phyloP scores from a whole-genome alignment of 345 rosid genomes.

The Pistacia atlantica region DNA sequence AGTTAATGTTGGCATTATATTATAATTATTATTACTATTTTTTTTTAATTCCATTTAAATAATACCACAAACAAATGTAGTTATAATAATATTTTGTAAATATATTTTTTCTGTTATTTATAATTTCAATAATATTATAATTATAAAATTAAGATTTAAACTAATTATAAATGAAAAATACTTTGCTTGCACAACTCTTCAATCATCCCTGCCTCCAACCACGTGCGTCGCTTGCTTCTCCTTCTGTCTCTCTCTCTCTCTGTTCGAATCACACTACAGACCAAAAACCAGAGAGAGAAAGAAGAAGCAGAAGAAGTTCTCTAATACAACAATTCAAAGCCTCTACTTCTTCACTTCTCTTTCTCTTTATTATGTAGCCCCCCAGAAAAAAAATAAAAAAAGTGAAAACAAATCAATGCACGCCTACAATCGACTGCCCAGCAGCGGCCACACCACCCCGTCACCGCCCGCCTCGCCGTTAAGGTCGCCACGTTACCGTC shows the following conservation, averaged over 20 bases:
- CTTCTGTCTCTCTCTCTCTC: conserved; percentile 10
- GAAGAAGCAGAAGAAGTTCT: background rate
- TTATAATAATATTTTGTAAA: too few relatives aligned
- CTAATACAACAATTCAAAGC: background rate
- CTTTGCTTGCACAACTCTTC: background rate
- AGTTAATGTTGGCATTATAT: too few relatives aligned
- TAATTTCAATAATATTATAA: too few relatives aligned
- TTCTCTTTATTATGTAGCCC: background rate
- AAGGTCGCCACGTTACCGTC: conserved; percentile 88
- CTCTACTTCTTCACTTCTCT: background rate
- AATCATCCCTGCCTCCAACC: background rate
- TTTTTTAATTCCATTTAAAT: too few relatives aligned
- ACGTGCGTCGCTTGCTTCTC: conserved; percentile 16
- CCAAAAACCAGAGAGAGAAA: conserved; percentile 4
- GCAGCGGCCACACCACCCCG: conserved; percentile 95
- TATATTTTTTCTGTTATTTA: too few relatives aligned
- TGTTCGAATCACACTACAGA: conserved; percentile 18
- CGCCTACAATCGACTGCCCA: conserved; percentile 71
- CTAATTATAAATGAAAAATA: background rate
- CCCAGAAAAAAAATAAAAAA: background rate
- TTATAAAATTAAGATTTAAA: too few relatives aligned
- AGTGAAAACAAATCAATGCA: conserved; percentile 48
- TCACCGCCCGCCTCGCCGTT: conserved; percentile 96
- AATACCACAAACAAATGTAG: too few relatives aligned
- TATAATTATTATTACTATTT: too few relatives aligned